Percentiles rank a stretch among this genome's conserved stretches.
Evolutionary conservation across 345 rosid genomes (phyloP).

Genomic region (Gossypium longicalyx): DNA sequence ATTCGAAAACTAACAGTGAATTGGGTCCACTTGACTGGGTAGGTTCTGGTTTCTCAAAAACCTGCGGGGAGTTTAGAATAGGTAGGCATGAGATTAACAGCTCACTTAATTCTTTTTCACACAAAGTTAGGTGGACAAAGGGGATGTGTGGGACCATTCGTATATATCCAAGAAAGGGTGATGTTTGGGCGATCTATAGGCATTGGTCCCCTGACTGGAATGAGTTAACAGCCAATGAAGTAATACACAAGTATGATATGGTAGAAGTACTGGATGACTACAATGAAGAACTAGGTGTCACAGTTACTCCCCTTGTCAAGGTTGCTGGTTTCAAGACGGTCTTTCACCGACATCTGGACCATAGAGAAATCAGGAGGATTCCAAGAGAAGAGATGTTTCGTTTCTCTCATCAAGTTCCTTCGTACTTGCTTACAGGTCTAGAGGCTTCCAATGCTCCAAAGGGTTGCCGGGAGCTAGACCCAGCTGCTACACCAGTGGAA

Average conservation of each 20-base stretch:
- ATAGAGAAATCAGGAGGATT: constrained; percentile 40
- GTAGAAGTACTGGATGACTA: constrained; percentile 72
- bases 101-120: constrained; percentile 56
- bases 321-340: constrained; percentile 63
- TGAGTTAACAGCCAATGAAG: constrained; percentile 38
- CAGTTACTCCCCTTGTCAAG: constrained; percentile 52
- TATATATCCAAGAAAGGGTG: constrained; percentile 59
- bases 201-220: constrained; percentile 70
- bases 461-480: constrained; percentile 71
- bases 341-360: constrained; percentile 47
- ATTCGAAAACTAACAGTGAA: constrained; percentile 44
- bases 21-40: constrained; percentile 57
- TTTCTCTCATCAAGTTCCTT: constrained; percentile 73
- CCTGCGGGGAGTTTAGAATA: constrained; percentile 58
- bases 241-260: constrained; percentile 48
- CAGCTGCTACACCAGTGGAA: constrained; percentile 58
- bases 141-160: constrained; percentile 36
- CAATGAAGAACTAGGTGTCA: constrained; percentile 50
- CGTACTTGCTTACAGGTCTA: constrained; percentile 51
- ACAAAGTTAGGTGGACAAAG: constrained; percentile 46
- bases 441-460: constrained; percentile 53
- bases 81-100: constrained; percentile 38
- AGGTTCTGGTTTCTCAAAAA: constrained; percentile 54
- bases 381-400: constrained; percentile 51
- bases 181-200: constrained; percentile 66